phyloP scores from a whole-genome alignment of 2,329 filamentous ascomycete species.

The Sphaerulina populicola region DNA sequence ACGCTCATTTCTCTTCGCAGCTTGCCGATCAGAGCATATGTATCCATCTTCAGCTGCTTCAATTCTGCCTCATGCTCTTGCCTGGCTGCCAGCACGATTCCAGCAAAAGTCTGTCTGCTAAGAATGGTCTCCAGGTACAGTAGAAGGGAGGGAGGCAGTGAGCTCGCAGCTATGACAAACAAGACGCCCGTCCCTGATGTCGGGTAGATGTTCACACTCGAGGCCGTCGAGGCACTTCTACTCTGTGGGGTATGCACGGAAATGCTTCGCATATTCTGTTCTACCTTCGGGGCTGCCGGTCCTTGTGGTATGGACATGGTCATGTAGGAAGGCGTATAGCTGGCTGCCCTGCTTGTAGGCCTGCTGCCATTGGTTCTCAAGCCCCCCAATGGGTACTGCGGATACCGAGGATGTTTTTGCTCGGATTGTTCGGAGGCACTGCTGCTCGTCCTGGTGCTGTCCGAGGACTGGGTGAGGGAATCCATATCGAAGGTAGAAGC shows the following conservation, averaged over 20 bases:
- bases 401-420: background rate
- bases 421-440: constrained; percentile 4
- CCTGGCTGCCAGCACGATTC: constrained; percentile 13
- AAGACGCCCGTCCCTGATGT: constrained; percentile 12
- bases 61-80: constrained; percentile 16
- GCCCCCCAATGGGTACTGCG: constrained; percentile 9
- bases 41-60: constrained; percentile 24
- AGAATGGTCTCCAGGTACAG: constrained; percentile 20
- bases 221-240: constrained; percentile 1
- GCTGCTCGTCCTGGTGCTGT: constrained; percentile 3
- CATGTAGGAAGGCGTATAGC: constrained; percentile 13
- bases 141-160: constrained; percentile 10
- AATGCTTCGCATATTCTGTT: constrained; percentile 2
- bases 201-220: background rate
- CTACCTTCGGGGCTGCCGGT: background rate
- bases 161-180: constrained; percentile 13
- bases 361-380: constrained; percentile 5
- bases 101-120: constrained; percentile 14
- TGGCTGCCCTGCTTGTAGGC: constrained; percentile 3
- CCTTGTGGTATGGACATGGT: constrained; percentile 8
- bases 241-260: background rate
- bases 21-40: constrained; percentile 19
- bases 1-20: constrained; percentile 24
- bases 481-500: background rate
- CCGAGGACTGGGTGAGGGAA: background rate